Conservation (phyloP, 192 early-diverging fungal genomes). For the Mortierella alpina region DNA sequence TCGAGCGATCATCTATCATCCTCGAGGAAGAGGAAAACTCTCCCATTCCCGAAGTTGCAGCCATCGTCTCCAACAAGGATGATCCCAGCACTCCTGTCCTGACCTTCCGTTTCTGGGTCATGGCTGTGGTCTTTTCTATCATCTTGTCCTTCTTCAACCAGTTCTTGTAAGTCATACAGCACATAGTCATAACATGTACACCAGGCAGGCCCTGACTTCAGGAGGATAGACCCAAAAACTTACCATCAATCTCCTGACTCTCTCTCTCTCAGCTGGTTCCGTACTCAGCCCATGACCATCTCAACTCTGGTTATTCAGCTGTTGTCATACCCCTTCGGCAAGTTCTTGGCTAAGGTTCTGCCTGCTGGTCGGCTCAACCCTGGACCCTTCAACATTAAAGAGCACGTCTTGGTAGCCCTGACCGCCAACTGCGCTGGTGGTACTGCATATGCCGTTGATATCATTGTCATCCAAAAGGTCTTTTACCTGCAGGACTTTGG, state of each 20-base stretch:
- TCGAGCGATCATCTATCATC: conserved; percentile 21
- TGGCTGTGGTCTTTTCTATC: conserved; percentile 54
- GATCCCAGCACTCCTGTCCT: conserved; percentile 60
- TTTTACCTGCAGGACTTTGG: conserved; percentile 69
- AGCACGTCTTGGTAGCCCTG: conserved; percentile 71
- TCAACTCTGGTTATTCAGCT: conserved; percentile 48
- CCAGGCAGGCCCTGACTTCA: no score
- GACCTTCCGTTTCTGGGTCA: conserved; percentile 63
- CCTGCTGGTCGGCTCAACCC: conserved; percentile 56
- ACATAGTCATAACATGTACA: neutral
- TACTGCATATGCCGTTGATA: conserved; percentile 70
- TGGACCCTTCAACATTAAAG: conserved; percentile 73
- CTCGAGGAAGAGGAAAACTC: conserved; percentile 60
- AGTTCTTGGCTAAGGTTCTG: conserved; percentile 60
- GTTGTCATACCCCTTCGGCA: conserved; percentile 45
- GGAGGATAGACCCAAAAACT: neutral
- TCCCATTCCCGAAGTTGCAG: conserved; percentile 60
- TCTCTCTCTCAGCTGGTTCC: conserved; percentile 34
- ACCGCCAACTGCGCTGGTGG: conserved; percentile 61
- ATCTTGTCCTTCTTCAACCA: conserved; percentile 58
- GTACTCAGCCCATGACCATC: conserved; percentile 25
- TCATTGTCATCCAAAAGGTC: conserved; percentile 66
- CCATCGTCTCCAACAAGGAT: conserved; percentile 62
- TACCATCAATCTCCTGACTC: neutral
- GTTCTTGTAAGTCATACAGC: conserved; percentile 49